A percentile compares a stretch with the other conserved stretches of the same genome.
These are phyloP conservation scores for Alliaria petiolata DNA, from an alignment of 345 rosid species.

Conservation along the genomic window DNA sequence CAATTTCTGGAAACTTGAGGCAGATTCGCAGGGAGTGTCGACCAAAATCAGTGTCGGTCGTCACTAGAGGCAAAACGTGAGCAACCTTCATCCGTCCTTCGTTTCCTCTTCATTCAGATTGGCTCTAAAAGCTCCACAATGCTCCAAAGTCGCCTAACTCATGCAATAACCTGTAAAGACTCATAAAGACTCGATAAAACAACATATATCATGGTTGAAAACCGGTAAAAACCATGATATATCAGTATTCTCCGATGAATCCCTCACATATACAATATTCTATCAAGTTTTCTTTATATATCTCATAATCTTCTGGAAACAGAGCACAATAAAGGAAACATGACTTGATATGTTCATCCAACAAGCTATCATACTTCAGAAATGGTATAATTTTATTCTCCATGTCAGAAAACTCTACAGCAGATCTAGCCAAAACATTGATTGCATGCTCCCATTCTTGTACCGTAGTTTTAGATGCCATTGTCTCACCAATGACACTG, in stretches of 20 bases:
- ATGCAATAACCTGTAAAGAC: no score
- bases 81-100: no score
- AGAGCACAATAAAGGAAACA: constrained; percentile 45
- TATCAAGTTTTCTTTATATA: constrained; percentile 19
- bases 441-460: constrained; percentile 37
- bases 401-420: neutral
- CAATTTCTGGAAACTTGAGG: no score
- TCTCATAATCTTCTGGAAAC: constrained; percentile 33
- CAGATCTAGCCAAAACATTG: neutral
- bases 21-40: no score
- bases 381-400: constrained; percentile 25
- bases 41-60: no score
- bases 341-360: neutral
- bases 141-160: no score
- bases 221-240: no score
- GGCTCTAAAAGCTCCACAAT: no score
- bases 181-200: no score
- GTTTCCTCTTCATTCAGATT: no score
- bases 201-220: no score
- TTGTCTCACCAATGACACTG: neutral
- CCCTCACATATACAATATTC: constrained; percentile 32
- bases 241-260: neutral
- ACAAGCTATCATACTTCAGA: constrained; percentile 23
- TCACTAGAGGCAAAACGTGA: no score
- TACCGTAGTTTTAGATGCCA: neutral